Evolutionary conservation across 306 rosid species (phyloP), one percentile per base, ranked within the genome.

Genomic region (Cucurbita argyrosperma): DNA sequence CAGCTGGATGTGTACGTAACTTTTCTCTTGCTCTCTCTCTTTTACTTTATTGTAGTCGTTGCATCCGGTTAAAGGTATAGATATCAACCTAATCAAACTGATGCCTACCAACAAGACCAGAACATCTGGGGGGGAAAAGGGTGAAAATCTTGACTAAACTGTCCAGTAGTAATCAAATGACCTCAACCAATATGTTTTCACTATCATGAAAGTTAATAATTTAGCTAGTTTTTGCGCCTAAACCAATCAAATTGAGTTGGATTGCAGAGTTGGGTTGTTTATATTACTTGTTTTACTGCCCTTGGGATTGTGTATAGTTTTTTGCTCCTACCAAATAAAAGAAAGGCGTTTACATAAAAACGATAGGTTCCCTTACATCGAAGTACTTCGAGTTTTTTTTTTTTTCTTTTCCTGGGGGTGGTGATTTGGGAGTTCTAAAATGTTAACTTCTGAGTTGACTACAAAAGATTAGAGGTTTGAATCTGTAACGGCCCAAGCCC

Each of bases 1-100:
- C 95, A 6, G 54, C 85, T 46, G 98, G 94, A 88, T 85, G 83
- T 3, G 98, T 94, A 82, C 42, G 90, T 79, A 61, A 5, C 49
- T 62, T 23, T 3, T 30, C 35, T 65, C 18, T 66, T 39, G 8
- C 54, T 45, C 11, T 19, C 54, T 67, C 55, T 65, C 1, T 40
- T 9, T 13, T 23, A 35, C 67, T 61, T 35, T 61, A 62, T 12
- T 62, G 12, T 21, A 45, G 55, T 67, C 40, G 15, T 35, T 46
- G 39, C 9, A 49, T 16, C 38, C 3, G 0, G 54, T 69, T 38
- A 69, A 69, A 67, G 14, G 5, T 49, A 12, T 26, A 7, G 43
- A n/a, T 13, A 18, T 10, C 11, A 30, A 15, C 35, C 56, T 4
- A 21, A 39, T 54, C 23, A 2, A 63, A 63, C 50, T n/a, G 30